Evolutionary conservation across 169 alveolate genomes (phyloP).

Genomic region (Perkinsus chesapeaki): DNA sequence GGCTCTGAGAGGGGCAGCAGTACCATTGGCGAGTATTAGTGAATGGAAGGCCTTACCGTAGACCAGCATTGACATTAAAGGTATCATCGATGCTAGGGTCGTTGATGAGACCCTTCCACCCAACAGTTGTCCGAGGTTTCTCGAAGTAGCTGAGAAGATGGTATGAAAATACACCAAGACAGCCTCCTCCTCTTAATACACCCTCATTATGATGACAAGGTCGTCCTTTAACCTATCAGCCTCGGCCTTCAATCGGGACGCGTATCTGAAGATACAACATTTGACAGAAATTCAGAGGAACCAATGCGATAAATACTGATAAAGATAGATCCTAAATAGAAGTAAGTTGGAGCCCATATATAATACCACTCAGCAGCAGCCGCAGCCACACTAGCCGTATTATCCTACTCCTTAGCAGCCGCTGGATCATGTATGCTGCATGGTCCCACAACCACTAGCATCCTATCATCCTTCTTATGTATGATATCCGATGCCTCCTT

Average conservation of each 20-base stretch:
- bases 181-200: background rate
- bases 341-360: too few relatives aligned
- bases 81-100: constrained; percentile 8
- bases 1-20: background rate
- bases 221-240: background rate
- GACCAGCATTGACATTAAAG: background rate
- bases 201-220: constrained; percentile 4
- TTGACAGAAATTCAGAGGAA: background rate
- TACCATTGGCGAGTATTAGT: background rate
- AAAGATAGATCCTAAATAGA: too few relatives aligned
- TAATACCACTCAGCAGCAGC: too few relatives aligned
- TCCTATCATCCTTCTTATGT: background rate
- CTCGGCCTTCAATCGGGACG: background rate
- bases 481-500: background rate
- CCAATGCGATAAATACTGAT: too few relatives aligned
- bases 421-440: constrained; percentile 8
- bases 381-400: too few relatives aligned
- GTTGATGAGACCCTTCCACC: constrained; percentile 16
- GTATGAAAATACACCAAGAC: background rate
- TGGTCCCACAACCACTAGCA: constrained; percentile 14
- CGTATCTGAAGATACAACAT: background rate
- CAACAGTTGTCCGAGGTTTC: constrained; percentile 16
- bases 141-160: background rate
- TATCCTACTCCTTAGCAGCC: constrained; percentile 13
- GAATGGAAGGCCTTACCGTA: background rate